phyloP scores from a whole-genome alignment of 2,329 filamentous ascomycete genomes.

The Hymenoscyphus occultus region DNA sequence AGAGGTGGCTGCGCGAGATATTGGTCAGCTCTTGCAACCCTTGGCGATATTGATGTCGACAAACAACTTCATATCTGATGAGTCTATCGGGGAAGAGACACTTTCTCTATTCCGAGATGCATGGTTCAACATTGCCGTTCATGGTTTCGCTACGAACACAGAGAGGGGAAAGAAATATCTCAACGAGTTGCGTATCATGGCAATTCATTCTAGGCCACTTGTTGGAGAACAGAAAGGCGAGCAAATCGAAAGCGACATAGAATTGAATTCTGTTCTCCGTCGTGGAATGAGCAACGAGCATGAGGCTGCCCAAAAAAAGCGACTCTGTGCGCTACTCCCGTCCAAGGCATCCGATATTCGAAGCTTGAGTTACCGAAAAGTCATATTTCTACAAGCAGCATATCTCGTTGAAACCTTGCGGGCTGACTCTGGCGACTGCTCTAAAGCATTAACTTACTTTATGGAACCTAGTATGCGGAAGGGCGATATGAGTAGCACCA shows the following conservation, averaged over 20 bases:
- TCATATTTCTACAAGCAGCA: conserved; percentile 87
- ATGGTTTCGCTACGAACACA: conserved; percentile 79
- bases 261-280: conserved; percentile 89
- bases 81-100: conserved; percentile 61
- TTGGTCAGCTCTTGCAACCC: conserved; percentile 81
- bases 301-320: conserved; percentile 75
- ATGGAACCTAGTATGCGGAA: conserved; percentile 80
- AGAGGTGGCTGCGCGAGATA: conserved; percentile 80
- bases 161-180: conserved; percentile 69
- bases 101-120: conserved; percentile 78
- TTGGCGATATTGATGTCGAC: conserved; percentile 79
- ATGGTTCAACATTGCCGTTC: conserved; percentile 97
- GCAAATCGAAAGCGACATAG: conserved; percentile 91
- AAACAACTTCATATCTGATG: conserved; percentile 51
- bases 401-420: conserved; percentile 86
- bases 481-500: conserved; percentile 59
- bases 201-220: conserved; percentile 80
- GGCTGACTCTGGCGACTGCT: conserved; percentile 84
- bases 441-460: conserved; percentile 86
- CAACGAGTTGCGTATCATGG: conserved; percentile 77
- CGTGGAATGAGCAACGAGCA: conserved; percentile 80
- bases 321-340: conserved; percentile 71
- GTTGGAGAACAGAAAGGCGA: conserved; percentile 87
- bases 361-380: conserved; percentile 80
- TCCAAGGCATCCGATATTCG: conserved; percentile 75